phyloP scores from a whole-genome alignment of 2,329 filamentous ascomycete species.

The Colletotrichum sp. region DNA sequence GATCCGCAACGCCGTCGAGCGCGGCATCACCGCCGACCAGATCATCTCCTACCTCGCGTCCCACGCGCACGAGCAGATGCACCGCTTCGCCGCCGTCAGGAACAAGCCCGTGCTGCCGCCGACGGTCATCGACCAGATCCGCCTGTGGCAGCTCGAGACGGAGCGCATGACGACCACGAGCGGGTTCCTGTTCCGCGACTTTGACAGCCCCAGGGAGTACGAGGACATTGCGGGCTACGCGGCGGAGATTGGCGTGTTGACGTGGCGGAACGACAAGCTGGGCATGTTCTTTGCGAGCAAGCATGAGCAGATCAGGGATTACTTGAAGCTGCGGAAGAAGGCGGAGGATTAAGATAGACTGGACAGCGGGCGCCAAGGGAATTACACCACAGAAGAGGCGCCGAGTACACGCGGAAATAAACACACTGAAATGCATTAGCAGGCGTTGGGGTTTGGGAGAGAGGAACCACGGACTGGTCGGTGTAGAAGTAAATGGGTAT shows the following conservation, averaged over 20 bases:
- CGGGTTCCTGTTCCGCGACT: constrained; percentile 91
- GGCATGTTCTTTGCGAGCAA: constrained; percentile 91
- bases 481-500: constrained; percentile 18
- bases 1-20: constrained; percentile 83
- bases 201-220: constrained; percentile 75
- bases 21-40: constrained; percentile 93
- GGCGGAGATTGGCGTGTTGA: constrained; percentile 86
- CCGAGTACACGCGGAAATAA: neutral
- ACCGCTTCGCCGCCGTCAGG: constrained; percentile 63
- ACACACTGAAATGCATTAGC: constrained; percentile 19
- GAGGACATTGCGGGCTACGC: constrained; percentile 77
- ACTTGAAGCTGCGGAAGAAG: constrained; percentile 71
- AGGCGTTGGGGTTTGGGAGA: constrained; percentile 21
- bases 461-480: neutral
- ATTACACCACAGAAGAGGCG: neutral
- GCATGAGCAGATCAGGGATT: constrained; percentile 86
- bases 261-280: constrained; percentile 82
- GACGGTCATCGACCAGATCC: constrained; percentile 96
- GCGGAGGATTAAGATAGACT: constrained; percentile 32
- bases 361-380: neutral
- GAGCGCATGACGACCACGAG: constrained; percentile 86
- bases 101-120: constrained; percentile 82
- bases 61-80: constrained; percentile 95
- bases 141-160: constrained; percentile 96
- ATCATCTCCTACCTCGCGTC: constrained; percentile 92